A percentile compares a stretch with the other conserved stretches of the same genome.
Conservation (phyloP, 768 basidiomycete species). For the Boletus eberwhitei region DNA sequence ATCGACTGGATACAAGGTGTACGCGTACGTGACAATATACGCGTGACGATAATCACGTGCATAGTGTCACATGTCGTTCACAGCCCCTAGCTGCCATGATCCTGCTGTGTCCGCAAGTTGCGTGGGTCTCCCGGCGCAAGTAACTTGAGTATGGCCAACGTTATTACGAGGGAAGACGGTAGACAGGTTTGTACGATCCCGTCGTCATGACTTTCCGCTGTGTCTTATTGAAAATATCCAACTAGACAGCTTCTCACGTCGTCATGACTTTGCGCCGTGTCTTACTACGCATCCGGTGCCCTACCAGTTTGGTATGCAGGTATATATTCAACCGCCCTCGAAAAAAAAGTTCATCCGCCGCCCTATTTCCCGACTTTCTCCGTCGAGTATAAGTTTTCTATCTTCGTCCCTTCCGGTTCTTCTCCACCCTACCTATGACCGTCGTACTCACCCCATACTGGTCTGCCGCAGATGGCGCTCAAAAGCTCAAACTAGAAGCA, state of each 20-base stretch:
- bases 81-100: too few relatives aligned
- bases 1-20: background rate
- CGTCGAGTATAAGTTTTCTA: constrained; percentile 1
- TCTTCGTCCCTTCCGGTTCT: background rate
- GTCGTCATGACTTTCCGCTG: too few relatives aligned
- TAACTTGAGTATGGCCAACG: too few relatives aligned
- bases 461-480: constrained; percentile 54
- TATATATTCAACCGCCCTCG: background rate
- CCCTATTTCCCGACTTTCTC: constrained; percentile 8
- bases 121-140: too few relatives aligned
- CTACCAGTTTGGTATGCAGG: constrained; percentile 1
- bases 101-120: too few relatives aligned
- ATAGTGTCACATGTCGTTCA: background rate
- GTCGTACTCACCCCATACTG: constrained; percentile 69
- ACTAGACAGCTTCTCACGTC: background rate
- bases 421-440: constrained; percentile 39
- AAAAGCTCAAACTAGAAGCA: constrained; percentile 61
- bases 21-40: constrained; percentile 14
- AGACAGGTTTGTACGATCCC: background rate
- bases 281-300: background rate
- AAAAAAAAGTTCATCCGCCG: background rate
- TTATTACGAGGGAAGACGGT: too few relatives aligned
- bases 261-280: background rate
- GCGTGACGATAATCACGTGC: constrained; percentile 22
- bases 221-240: too few relatives aligned